Base-by-base conservation (phyloP, 805 yeast genomes). In the Candida silvicultrix region DNA sequence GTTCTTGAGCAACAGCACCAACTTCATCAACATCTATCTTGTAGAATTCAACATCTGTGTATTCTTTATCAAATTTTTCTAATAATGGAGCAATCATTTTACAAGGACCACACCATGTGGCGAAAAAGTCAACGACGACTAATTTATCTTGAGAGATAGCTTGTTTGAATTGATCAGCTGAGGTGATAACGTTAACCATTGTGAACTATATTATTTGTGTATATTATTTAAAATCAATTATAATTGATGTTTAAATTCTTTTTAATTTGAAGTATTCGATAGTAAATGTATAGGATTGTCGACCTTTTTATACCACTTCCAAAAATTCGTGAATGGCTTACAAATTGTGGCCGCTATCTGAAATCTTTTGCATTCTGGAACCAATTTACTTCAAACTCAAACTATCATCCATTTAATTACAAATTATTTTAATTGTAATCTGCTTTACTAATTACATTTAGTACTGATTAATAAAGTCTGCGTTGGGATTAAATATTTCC, bases 41-140 rank as follows among this genome's bases (percentile, higher is more conserved):
- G 79, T 78, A 75, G 78, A 94, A 92, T 57, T 75, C 78, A 57
- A 84, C 88, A 45, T 72, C 68, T 25, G 81, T 53, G 78, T 82
- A 83, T 60, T 73, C 70, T 41, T 64, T 64, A 38, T 89, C 73
- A 62, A 90, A 83, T 67, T 85, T 84, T 64, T 90, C 96, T 58
- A 92, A 72, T 72, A 88, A 73, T 58, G 99, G 99, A 46, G 97
- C 90, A 70, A 94, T 85, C 81, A 87, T 87, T 78, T 92, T 94
- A 77, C 99, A 92, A 51, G 99, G 98, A 58, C 97, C 97, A 71
- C 99, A 92, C 97, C 98, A 94, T 51, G 90, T 81, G 59, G 98
- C 98, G 64, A 80, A 90, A 75, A 92, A 94, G 74, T 94, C 98
- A 57, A 94, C 88, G 57, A 94, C 90, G 57, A 89, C 90, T 63